Evolutionary conservation across 1,284 basidiomycete species (phyloP).

Genomic region (Bondarzewia mesenterica): DNA sequence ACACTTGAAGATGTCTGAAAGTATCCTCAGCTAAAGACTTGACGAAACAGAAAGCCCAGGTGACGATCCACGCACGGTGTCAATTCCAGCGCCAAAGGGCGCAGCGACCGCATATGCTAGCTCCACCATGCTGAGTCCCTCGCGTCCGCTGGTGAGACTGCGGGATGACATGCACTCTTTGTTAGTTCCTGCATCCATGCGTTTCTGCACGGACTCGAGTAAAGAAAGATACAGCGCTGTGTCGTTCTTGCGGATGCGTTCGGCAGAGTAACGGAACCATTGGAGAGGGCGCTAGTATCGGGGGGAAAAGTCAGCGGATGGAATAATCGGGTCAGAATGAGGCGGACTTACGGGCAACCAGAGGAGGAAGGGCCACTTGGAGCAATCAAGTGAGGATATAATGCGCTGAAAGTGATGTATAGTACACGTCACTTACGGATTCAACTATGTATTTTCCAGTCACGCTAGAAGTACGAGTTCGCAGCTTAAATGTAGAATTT

Average conservation of each 20-base stretch:
- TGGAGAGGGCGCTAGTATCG: constrained; percentile 11
- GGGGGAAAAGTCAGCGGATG: no score
- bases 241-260: constrained; percentile 6
- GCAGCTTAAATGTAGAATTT: no score
- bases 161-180: constrained; percentile 14
- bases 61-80: constrained; percentile 14
- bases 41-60: no score
- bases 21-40: no score
- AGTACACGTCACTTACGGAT: background rate
- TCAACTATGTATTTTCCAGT: background rate
- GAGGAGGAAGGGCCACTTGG: constrained; percentile 8
- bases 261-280: constrained; percentile 13
- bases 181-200: constrained; percentile 5
- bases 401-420: background rate
- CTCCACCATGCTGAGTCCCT: constrained; percentile 8
- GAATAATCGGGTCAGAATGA: background rate
- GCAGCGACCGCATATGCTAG: constrained; percentile 14
- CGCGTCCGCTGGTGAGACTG: constrained; percentile 5
- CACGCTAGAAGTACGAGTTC: no score
- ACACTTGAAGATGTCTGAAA: background rate
- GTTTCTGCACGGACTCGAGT: constrained; percentile 7
- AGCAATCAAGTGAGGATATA: background rate
- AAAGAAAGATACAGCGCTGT: constrained; percentile 7
- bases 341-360: constrained; percentile 8
- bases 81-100: constrained; percentile 15